These are phyloP conservation scores for Magnusiomyces suaveolens DNA, from an alignment of 1,139 yeast genomes.

Conservation along the genomic window DNA sequence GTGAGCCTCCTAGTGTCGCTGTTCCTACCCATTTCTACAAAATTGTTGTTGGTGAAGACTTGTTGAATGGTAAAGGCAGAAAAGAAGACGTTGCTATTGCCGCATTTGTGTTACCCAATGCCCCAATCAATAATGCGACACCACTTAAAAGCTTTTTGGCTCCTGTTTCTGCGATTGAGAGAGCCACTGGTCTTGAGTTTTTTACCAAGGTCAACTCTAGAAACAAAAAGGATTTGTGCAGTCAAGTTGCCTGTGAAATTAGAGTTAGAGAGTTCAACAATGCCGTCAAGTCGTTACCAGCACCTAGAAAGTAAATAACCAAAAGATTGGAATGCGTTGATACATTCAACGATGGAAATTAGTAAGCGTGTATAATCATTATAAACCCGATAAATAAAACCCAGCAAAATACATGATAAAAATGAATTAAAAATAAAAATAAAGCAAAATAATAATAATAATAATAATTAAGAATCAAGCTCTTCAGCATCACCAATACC, in stretches of 20 bases:
- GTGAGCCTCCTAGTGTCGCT: conserved; percentile 92
- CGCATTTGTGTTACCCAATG: conserved; percentile 90
- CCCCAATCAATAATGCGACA: conserved; percentile 53
- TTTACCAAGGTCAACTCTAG: conserved; percentile 55
- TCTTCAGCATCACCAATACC: conserved; percentile 94
- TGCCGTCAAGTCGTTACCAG: conserved; percentile 22
- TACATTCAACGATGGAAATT: no score
- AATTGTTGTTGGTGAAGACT: conserved; percentile 71
- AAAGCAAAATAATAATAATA: background rate
- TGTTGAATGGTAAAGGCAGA: conserved; percentile 31
- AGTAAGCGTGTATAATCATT: background rate
- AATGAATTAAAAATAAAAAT: background rate
- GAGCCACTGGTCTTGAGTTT: conserved; percentile 75
- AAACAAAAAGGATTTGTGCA: conserved; percentile 61
- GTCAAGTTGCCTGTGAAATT: conserved; percentile 69
- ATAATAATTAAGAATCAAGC: conserved; percentile 41
- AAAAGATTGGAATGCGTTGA: no score
- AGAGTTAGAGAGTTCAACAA: conserved; percentile 73
- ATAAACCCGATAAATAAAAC: background rate
- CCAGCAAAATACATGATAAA: background rate
- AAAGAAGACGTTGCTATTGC: conserved; percentile 59
- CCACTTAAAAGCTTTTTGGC: conserved; percentile 73
- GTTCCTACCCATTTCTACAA: conserved; percentile 97
- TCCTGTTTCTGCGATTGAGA: conserved; percentile 82
- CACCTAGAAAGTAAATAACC: conserved; percentile 1